Percentiles rank a stretch among this genome's conserved stretches.
These are phyloP conservation scores for Yamadazyma jaroonii DNA, from an alignment of 1,139 yeast genomes.

Conservation along the genomic window DNA sequence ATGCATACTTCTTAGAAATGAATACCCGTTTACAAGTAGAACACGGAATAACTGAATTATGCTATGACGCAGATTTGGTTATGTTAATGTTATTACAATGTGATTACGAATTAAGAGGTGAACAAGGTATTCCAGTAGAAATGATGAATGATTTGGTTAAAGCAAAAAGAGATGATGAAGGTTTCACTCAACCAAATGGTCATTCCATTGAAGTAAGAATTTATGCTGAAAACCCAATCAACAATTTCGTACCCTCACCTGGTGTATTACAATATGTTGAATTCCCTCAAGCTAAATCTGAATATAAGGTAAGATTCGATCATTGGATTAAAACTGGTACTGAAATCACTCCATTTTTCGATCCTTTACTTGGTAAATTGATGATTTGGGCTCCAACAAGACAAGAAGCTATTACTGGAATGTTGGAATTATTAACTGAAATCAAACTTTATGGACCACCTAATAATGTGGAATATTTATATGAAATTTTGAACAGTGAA, in stretches of 20 bases:
- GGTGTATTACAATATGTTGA: constrained; percentile 26
- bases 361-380: constrained; percentile 30
- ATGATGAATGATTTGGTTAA: not conserved
- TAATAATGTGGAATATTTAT: constrained; percentile 24
- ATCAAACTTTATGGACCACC: constrained; percentile 25
- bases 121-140: constrained; percentile 17
- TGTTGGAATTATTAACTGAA: constrained; percentile 18
- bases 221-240: constrained; percentile 32
- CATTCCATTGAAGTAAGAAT: constrained; percentile 32
- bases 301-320: constrained; percentile 22
- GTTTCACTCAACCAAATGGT: constrained; percentile 24
- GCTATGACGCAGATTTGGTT: constrained; percentile 31
- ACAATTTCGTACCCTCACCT: constrained; percentile 30
- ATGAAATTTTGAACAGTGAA: constrained; percentile 1
- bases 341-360: constrained; percentile 30
- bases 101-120: constrained; percentile 22
- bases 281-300: constrained; percentile 14
- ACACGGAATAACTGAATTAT: constrained; percentile 35
- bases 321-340: constrained; percentile 32
- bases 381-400: constrained; percentile 31
- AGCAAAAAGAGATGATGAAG: constrained; percentile 10
- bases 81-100: constrained; percentile 31
- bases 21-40: constrained; percentile 38
- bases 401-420: constrained; percentile 16
- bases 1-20: constrained; percentile 31